Percentiles rank a stretch among this genome's conserved stretches.
phyloP scores from a whole-genome alignment of 2,329 filamentous ascomycete genomes.

The Colletotrichum nymphaeae region DNA sequence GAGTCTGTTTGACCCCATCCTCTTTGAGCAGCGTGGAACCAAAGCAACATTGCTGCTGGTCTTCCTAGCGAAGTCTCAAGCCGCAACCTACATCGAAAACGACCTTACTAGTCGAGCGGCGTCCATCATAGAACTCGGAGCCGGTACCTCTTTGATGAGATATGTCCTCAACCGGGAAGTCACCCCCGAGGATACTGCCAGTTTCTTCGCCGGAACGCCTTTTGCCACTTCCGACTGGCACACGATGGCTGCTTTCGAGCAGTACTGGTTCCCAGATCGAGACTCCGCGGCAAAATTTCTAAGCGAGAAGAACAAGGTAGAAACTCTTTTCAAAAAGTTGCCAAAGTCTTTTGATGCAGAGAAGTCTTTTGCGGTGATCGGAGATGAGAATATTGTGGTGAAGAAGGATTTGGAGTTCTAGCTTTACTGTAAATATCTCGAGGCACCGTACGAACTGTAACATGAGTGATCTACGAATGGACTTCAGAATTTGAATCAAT shows the following conservation, averaged over 20 bases:
- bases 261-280: constrained; percentile 9
- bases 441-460: neutral
- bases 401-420: neutral
- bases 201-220: constrained; percentile 8
- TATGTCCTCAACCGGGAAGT: neutral
- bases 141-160: neutral
- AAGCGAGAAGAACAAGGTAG: neutral
- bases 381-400: neutral
- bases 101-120: neutral
- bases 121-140: neutral
- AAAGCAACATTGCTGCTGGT: neutral
- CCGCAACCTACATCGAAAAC: neutral
- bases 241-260: constrained; percentile 2
- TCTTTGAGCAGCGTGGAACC: neutral
- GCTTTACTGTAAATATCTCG: too few relatives aligned
- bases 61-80: neutral
- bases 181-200: neutral
- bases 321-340: neutral
- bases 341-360: neutral
- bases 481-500: too few relatives aligned
- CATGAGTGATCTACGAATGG: neutral
- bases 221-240: neutral
- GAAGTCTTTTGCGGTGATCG: neutral
- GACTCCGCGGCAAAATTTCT: neutral
- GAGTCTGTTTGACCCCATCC: neutral